Evolutionary conservation across 352 stramenopile species (phyloP).

Genomic region (Phytopythium mirpurense): DNA sequence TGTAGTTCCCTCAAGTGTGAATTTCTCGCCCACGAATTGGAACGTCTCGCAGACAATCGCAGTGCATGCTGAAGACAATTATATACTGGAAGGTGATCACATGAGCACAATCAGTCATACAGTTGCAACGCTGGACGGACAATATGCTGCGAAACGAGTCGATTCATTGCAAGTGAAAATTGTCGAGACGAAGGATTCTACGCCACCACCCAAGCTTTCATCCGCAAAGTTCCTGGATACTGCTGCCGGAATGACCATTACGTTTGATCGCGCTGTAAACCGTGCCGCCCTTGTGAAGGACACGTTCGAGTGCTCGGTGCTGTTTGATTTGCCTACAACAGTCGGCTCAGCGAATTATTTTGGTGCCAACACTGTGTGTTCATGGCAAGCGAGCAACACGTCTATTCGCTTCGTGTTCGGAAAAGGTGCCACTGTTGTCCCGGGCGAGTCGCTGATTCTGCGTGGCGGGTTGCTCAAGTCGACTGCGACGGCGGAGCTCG

Average conservation of each 20-base stretch:
- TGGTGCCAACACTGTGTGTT: slow-evolving; percentile 28
- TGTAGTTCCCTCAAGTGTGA: slow-evolving; percentile 24
- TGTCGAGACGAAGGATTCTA: slow-evolving; percentile 55
- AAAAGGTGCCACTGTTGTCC: slow-evolving; percentile 29
- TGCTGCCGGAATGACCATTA: slow-evolving; percentile 31
- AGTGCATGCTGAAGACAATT: slow-evolving; percentile 45
- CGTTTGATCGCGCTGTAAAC: slow-evolving; percentile 46
- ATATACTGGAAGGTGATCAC: slow-evolving; percentile 36
- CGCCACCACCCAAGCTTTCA: slow-evolving; percentile 45
- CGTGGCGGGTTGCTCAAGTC: slow-evolving; percentile 48
- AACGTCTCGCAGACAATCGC: slow-evolving; percentile 36
- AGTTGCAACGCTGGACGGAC: slow-evolving; percentile 19
- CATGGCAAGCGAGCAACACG: slow-evolving; percentile 36
- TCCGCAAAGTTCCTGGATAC: slow-evolving; percentile 51
- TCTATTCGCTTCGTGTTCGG: slow-evolving; percentile 51
- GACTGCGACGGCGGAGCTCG: slow-evolving; percentile 31
- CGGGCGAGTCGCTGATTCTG: slow-evolving; percentile 25
- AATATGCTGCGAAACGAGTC: slow-evolving; percentile 28
- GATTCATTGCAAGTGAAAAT: slow-evolving; percentile 35
- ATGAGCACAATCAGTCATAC: slow-evolving; percentile 21
- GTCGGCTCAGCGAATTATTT: slow-evolving; percentile 29
- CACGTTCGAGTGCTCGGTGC: slow-evolving; percentile 36
- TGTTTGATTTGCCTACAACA: slow-evolving; percentile 43
- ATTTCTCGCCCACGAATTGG: slow-evolving; percentile 41
- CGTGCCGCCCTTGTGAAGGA: slow-evolving; percentile 20